Percentiles rank a stretch among this genome's conserved stretches.
These are phyloP conservation scores for Diplodia mutila DNA, from an alignment of 2,329 filamentous ascomycete species.

Conservation along the genomic window DNA sequence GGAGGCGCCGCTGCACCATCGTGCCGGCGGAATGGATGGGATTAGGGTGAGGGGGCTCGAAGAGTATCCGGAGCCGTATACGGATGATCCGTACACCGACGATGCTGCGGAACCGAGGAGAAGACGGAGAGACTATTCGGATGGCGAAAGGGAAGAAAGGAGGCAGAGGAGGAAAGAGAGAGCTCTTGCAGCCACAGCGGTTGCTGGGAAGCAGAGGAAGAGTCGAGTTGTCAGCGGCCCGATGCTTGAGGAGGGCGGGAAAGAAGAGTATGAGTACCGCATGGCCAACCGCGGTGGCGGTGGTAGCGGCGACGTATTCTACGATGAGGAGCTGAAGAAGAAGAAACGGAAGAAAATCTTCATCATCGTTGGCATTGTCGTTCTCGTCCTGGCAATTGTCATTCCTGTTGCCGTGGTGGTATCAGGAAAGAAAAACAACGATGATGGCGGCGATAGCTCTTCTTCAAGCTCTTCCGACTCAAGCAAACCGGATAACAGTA, in stretches of 20 bases:
- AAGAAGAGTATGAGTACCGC: conserved; percentile 45
- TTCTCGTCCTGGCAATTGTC: conserved; percentile 51
- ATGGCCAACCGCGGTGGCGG: conserved; percentile 49
- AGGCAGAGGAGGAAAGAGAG: conserved; percentile 36
- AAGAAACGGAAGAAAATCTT: conserved; percentile 62
- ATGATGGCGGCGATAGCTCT: conserved; percentile 27
- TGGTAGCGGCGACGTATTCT: conserved; percentile 41
- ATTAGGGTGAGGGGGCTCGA: conserved; percentile 13
- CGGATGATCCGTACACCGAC: conserved; percentile 22
- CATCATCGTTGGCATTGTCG: conserved; percentile 49
- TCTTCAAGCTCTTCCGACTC: conserved; percentile 31
- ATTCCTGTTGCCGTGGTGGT: conserved; percentile 53
- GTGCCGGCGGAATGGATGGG: conserved; percentile 27
- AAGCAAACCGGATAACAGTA: conserved; percentile 47
- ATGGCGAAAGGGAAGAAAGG: conserved; percentile 34
- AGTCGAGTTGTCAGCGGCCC: conserved; percentile 53
- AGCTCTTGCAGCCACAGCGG: conserved; percentile 27
- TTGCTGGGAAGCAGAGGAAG: conserved; percentile 35
- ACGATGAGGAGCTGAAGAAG: conserved; percentile 44
- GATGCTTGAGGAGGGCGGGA: conserved; percentile 49
- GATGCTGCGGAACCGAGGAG: conserved; percentile 26
- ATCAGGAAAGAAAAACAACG: conserved; percentile 47
- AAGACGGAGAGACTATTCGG: conserved; percentile 30
- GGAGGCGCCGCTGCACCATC: conserved; percentile 28
- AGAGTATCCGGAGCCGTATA: conserved; percentile 10